A percentile compares a stretch with the other conserved stretches of the same genome.
Evolutionary conservation across 257 asterid genomes (phyloP).

Genomic region (Sherardia arvensis): DNA sequence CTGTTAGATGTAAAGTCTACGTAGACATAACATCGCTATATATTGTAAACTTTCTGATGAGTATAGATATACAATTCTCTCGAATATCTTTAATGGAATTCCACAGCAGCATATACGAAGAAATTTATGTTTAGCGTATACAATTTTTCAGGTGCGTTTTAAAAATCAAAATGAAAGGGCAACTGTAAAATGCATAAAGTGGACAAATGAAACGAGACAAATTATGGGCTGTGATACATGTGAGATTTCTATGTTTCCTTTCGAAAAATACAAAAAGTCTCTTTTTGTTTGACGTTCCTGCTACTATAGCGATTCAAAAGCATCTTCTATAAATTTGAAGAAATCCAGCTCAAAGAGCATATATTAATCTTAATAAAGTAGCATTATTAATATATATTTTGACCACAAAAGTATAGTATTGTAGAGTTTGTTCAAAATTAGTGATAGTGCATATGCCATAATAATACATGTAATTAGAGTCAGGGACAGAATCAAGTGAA

Average conservation of each 20-base stretch:
- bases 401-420: too few relatives aligned
- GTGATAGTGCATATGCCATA: too few relatives aligned
- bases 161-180: background rate
- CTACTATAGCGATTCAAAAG: background rate
- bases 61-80: too few relatives aligned
- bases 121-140: background rate
- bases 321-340: background rate
- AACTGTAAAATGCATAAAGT: background rate
- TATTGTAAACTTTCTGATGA: too few relatives aligned
- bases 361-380: background rate
- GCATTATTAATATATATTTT: too few relatives aligned
- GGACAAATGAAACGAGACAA: constrained; percentile 12
- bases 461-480: too few relatives aligned
- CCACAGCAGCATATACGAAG: too few relatives aligned
- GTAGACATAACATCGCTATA: too few relatives aligned
- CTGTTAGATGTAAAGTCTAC: too few relatives aligned
- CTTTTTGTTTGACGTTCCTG: constrained; percentile 12
- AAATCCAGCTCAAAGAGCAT: background rate
- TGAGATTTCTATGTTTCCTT: constrained; percentile 9
- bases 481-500: too few relatives aligned
- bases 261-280: constrained; percentile 7
- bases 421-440: too few relatives aligned
- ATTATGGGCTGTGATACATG: constrained; percentile 22
- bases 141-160: background rate
- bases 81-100: too few relatives aligned